Base-by-base conservation (phyloP, 2,329 filamentous ascomycete species). In the Hypoxylon sp. region DNA sequence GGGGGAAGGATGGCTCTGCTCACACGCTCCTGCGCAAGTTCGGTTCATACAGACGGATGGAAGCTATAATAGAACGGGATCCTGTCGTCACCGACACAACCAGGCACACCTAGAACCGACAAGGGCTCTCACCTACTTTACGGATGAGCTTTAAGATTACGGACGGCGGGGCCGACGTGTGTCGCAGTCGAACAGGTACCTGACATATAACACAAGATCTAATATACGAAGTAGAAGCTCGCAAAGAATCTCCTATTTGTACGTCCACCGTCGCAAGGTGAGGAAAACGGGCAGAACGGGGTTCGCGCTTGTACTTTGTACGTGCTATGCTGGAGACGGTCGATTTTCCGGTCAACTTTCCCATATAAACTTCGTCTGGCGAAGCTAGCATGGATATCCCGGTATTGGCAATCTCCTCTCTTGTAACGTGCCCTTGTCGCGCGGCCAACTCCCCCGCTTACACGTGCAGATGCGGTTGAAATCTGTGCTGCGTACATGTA, bases 381-480 rank as follows among this genome's bases (percentile, higher is more conserved):
- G 32, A 65, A 52, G 42, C 52, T 63, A 61, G 53, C 66, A 69
- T 66, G 56, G 63, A 48, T 38, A 63, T 57, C 59, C 64, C 49
- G 30, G 60, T 40, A 64, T 40, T 51, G 48, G 38, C 54, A 69
- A 69, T 69, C 66, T 69, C 63, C 53, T 26, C 38, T 67, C 49
- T 50, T 69, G 67, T 69, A 64, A 69, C 67, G 56, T 50, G 18
- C 64, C 67, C 67, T 60, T 67, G 67, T 44, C 48, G 24, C 44
- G 49, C 42, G 49, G 49, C 48, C 45, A 60, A 57, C 40, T 64
- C 56, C 64, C 67, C 66, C 63, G 63, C 66, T 59, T 48, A 58
- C 60, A 65, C 60, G 60, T 67, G 61, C 67, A 64, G 36, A 53
- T 63, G 50, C 28, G 20, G 18, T 45, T 33, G 24, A 20, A 48